A percentile compares a stretch with the other conserved stretches of the same genome.
Evolutionary conservation across 2,329 filamentous ascomycete species (phyloP).

Genomic region (Ceratocystis variospora): DNA sequence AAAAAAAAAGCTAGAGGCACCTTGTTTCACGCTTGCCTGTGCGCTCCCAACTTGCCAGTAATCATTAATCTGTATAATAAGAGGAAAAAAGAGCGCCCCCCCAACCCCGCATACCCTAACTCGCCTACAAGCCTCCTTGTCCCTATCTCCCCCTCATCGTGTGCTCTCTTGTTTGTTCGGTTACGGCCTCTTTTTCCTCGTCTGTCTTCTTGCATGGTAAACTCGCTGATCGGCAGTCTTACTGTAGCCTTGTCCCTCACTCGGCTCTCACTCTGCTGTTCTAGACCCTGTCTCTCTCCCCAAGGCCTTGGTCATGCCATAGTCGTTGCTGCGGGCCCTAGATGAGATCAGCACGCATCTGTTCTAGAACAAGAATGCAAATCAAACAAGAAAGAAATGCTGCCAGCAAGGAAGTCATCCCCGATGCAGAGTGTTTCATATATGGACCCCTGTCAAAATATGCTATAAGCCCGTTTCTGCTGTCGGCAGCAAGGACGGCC

Average conservation of each 20-base stretch:
- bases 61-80: background rate
- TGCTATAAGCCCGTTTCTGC: background rate
- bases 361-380: slow-evolving; percentile 7
- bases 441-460: background rate
- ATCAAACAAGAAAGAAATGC: background rate
- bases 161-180: background rate
- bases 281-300: background rate
- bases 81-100: background rate
- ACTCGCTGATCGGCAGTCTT: background rate
- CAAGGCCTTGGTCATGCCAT: background rate
- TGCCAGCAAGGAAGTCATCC: background rate
- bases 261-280: background rate
- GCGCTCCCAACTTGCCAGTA: background rate
- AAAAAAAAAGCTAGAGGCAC: background rate
- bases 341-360: background rate
- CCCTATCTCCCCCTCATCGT: background rate
- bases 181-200: background rate
- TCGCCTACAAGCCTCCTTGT: background rate
- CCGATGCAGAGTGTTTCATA: background rate
- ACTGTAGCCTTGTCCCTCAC: background rate
- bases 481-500: background rate
- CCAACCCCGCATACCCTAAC: background rate
- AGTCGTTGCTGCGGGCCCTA: background rate
- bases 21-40: slow-evolving; percentile 1
- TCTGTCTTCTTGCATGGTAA: background rate